A percentile compares a stretch with the other conserved stretches of the same genome.
Evolutionary conservation across 2,329 filamentous ascomycete species (phyloP).

Genomic region (Endothia cerciana): DNA sequence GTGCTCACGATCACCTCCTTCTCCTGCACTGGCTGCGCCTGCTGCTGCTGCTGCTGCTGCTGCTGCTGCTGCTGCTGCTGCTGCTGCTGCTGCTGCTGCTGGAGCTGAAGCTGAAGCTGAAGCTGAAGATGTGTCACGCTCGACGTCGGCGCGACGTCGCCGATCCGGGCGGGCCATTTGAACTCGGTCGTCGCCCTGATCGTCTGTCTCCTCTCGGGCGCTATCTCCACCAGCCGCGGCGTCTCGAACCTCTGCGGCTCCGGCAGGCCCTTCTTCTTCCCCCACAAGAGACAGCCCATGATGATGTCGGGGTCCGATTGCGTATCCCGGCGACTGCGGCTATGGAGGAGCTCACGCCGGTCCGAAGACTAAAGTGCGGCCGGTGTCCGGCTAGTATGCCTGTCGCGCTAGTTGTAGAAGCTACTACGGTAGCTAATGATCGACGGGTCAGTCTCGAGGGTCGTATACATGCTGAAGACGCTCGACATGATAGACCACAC

Average conservation of each 20-base stretch:
- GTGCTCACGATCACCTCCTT: conserved; percentile 14
- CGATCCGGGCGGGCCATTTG: conserved; percentile 22
- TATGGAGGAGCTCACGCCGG: background rate
- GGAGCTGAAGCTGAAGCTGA: no score
- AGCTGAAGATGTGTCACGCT: conserved; percentile 19
- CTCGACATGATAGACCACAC: background rate
- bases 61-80: no score
- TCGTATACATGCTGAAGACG: no score
- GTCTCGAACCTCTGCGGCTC: conserved; percentile 15
- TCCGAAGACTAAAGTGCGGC: background rate
- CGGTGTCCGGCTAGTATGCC: background rate
- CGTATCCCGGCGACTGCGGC: background rate
- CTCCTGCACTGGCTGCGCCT: conserved; percentile 9
- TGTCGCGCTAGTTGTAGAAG: background rate
- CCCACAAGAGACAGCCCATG: conserved; percentile 18
- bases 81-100: no score
- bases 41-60: no score
- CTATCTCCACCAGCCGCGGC: conserved; percentile 12
- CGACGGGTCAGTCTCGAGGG: background rate
- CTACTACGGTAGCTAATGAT: background rate
- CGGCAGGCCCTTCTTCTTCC: conserved; percentile 9
- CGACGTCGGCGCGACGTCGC: conserved; percentile 7
- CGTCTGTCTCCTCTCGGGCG: conserved; percentile 11
- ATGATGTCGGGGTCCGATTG: background rate
- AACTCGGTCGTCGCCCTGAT: conserved; percentile 22